A percentile compares a stretch with the other conserved stretches of the same genome.
Conservation (phyloP, 2,329 filamentous ascomycete genomes). For the Apiospora aurea region DNA sequence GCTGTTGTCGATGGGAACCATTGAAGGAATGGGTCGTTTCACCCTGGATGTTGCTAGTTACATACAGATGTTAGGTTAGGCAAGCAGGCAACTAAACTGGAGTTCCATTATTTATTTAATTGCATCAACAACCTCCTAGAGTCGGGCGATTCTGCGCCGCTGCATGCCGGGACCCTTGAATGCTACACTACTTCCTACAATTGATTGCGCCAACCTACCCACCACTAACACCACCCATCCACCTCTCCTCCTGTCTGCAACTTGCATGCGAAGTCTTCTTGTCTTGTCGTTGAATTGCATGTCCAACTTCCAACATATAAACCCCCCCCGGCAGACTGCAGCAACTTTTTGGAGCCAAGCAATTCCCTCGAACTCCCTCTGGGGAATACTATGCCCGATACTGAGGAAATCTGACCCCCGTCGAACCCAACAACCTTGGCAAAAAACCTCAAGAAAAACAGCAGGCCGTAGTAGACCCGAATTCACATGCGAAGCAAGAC, state of each 20-base stretch:
- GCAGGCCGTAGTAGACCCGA: not conserved
- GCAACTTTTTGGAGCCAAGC: conserved; percentile 10
- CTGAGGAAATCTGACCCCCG: conserved; percentile 15
- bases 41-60: not conserved
- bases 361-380: not conserved
- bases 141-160: conserved; percentile 5
- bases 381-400: not conserved
- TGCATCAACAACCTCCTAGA: conserved; percentile 1
- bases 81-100: not conserved
- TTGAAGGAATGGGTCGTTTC: conserved; percentile 9
- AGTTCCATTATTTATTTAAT: not conserved
- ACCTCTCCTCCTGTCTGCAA: conserved; percentile 4
- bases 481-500: conserved; percentile 32
- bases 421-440: conserved; percentile 32
- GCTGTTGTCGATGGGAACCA: not conserved
- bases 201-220: conserved; percentile 20
- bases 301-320: not conserved
- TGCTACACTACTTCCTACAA: conserved; percentile 19
- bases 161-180: not conserved
- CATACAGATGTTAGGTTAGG: not conserved
- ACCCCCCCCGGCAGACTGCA: conserved; percentile 19
- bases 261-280: conserved; percentile 17
- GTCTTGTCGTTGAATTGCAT: conserved; percentile 6
- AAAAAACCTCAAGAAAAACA: conserved; percentile 11
- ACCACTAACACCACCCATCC: not conserved